Evolutionary conservation across 192 early-diverging fungal genomes (phyloP).

Genomic region (Gamsiella multidivaricata): DNA sequence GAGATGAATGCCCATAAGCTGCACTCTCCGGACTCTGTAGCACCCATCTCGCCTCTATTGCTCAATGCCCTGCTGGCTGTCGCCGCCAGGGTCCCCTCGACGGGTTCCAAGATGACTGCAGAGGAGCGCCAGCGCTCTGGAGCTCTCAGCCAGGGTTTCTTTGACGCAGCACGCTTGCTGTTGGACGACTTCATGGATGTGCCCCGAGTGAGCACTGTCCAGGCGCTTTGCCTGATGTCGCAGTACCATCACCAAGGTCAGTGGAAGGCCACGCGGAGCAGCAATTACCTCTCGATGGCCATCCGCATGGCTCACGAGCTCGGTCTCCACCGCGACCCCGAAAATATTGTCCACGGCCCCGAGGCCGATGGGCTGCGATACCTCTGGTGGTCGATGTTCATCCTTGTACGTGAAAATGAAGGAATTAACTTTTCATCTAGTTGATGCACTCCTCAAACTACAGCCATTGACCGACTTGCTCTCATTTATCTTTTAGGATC

Average conservation of each 20-base stretch:
- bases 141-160: conserved; percentile 30
- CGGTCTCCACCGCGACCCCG: conserved; percentile 52
- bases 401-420: conserved; percentile 24
- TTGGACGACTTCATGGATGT: conserved; percentile 58
- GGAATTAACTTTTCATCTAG: not conserved
- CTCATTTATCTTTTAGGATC: conserved; percentile 22
- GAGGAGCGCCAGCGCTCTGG: conserved; percentile 30
- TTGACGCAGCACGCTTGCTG: conserved; percentile 45
- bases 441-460: not conserved
- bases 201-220: conserved; percentile 55
- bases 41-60: conserved; percentile 51
- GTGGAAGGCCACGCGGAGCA: conserved; percentile 53
- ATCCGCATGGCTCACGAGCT: conserved; percentile 59
- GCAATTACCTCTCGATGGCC: conserved; percentile 53
- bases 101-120: conserved; percentile 24
- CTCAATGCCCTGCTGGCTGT: conserved; percentile 53
- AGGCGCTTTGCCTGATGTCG: conserved; percentile 53
- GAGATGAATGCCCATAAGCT: conserved; percentile 35
- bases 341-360: conserved; percentile 33
- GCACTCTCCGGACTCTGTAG: conserved; percentile 22
- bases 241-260: conserved; percentile 56
- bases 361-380: conserved; percentile 45
- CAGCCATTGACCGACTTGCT: no score
- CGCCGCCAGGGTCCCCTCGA: conserved; percentile 51
- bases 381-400: conserved; percentile 55